Conservation (phyloP, 345 rosid species). For the Rhodamnia rubescens region DNA sequence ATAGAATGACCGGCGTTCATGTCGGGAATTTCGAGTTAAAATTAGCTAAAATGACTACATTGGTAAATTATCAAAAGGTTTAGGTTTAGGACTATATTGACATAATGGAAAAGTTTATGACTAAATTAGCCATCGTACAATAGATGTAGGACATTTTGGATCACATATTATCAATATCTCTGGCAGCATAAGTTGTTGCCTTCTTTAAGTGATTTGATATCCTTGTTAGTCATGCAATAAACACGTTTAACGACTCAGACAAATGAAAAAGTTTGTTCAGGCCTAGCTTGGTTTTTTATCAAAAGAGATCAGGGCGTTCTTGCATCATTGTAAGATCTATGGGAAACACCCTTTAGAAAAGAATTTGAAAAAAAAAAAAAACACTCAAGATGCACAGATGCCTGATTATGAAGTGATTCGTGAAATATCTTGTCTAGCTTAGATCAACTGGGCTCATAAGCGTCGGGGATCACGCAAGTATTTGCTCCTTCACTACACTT, state of each 20-base stretch:
- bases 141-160: too few species aligned
- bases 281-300: neutral
- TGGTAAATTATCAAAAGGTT: too few species aligned
- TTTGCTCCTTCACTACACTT: neutral
- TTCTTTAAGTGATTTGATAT: neutral
- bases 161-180: neutral
- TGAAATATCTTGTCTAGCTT: neutral
- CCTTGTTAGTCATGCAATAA: neutral
- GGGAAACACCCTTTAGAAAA: neutral
- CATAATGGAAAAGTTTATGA: too few species aligned
- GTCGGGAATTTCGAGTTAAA: too few species aligned
- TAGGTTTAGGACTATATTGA: too few species aligned
- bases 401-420: neutral
- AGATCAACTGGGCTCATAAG: neutral
- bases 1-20: rapidly evolving
- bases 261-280: neutral
- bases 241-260: neutral
- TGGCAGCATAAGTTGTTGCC: neutral
- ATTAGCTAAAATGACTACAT: too few species aligned
- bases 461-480: neutral
- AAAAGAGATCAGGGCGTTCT: neutral
- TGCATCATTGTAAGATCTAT: neutral
- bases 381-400: neutral
- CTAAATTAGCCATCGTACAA: too few species aligned
- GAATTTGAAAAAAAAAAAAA: too few species aligned